phyloP scores from a whole-genome alignment of 2,329 filamentous ascomycete genomes.

The Hymenoscyphus fructigenus region DNA sequence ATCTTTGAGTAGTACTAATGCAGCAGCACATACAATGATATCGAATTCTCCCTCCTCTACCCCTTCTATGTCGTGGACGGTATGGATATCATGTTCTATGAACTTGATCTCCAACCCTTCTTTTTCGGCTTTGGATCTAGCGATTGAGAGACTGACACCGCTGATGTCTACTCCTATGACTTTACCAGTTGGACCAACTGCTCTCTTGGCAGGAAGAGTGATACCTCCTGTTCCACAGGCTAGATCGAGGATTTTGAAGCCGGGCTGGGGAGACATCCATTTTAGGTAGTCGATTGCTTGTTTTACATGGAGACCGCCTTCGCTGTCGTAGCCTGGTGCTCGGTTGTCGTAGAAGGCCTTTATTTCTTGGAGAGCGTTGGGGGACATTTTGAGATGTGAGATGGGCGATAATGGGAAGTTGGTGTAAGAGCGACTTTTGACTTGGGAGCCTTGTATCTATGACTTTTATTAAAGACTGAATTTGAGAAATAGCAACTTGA shows the following conservation, averaged over 20 bases:
- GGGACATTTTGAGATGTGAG: not conserved
- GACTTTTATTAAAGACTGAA: too few species aligned
- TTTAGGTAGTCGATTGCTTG: slow-evolving; percentile 22
- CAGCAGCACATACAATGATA: slow-evolving; percentile 19
- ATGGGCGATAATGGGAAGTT: not conserved
- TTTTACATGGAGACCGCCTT: slow-evolving; percentile 14
- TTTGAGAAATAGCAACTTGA: too few species aligned
- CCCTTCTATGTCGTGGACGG: slow-evolving; percentile 12
- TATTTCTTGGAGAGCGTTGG: not conserved
- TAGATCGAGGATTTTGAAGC: slow-evolving; percentile 21
- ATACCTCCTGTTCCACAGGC: slow-evolving; percentile 23
- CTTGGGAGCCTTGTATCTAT: too few species aligned
- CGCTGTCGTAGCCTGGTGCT: slow-evolving; percentile 19
- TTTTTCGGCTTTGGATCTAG: slow-evolving; percentile 15
- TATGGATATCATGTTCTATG: slow-evolving; percentile 18
- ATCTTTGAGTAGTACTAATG: slow-evolving; percentile 19
- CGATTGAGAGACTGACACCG: slow-evolving; percentile 14
- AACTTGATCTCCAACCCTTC: slow-evolving; percentile 11
- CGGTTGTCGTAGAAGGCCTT: slow-evolving; percentile 19
- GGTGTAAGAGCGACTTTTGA: too few species aligned
- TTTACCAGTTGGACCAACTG: slow-evolving; percentile 12
- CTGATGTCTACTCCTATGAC: slow-evolving; percentile 24
- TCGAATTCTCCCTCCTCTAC: slow-evolving; percentile 17
- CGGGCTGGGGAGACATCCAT: slow-evolving; percentile 16
- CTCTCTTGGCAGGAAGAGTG: slow-evolving; percentile 14